Conservation (phyloP, 2,329 filamentous ascomycete species). For the Coniella vitis region DNA sequence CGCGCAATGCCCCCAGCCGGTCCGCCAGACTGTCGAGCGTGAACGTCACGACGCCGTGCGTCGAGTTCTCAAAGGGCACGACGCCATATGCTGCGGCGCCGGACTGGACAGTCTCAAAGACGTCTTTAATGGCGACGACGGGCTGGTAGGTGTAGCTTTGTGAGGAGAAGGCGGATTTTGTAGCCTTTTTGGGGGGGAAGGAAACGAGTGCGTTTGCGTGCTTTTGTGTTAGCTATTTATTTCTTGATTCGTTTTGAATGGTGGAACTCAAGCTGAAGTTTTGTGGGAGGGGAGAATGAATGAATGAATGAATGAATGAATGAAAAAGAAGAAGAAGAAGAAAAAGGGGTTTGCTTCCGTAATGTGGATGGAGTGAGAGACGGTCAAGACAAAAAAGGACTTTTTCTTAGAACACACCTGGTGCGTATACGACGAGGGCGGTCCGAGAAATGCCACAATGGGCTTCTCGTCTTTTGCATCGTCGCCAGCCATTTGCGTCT, state of each 20-base stretch:
- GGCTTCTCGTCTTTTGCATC: not conserved
- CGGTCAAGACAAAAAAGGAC: too few species aligned
- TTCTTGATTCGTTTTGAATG: too few species aligned
- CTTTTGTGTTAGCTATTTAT: too few species aligned
- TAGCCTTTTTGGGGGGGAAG: conserved; percentile 20
- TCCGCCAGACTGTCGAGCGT: conserved; percentile 87
- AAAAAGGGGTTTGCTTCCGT: too few species aligned
- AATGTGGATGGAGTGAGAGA: too few species aligned
- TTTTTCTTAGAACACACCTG: conserved; percentile 18
- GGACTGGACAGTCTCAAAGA: conserved; percentile 72
- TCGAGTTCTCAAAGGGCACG: conserved; percentile 92
- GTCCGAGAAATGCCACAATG: conserved; percentile 24
- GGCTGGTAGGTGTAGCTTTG: conserved; percentile 42
- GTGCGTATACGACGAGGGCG: conserved; percentile 23
- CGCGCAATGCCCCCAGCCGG: conserved; percentile 52
- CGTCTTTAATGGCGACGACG: conserved; percentile 53
- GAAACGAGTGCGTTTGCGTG: too few species aligned
- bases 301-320: too few species aligned
- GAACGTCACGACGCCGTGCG: conserved; percentile 85
- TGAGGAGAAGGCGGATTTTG: conserved; percentile 37
- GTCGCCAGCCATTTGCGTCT: not conserved
- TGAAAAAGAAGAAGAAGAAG: too few species aligned
- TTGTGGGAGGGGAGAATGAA: too few species aligned
- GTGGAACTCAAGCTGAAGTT: too few species aligned
- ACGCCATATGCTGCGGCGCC: conserved; percentile 63